A percentile compares a stretch with the other conserved stretches of the same genome.
Evolutionary conservation across 345 rosid genomes (phyloP).

Genomic region (Ceriops tagal): DNA sequence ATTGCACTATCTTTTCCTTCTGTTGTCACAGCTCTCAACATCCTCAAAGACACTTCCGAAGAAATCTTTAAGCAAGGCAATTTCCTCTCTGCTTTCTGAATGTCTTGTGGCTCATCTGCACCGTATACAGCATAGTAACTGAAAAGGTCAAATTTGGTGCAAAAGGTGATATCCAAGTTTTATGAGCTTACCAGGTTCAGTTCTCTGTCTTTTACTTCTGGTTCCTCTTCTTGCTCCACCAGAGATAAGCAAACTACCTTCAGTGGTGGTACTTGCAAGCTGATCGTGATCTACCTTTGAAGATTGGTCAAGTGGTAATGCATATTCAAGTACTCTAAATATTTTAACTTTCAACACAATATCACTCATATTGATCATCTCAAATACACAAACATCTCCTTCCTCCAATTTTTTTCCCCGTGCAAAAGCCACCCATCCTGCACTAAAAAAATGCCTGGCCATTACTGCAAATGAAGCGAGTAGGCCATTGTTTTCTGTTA

Average conservation of each 20-base stretch:
- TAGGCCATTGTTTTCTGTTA: constrained; percentile 47
- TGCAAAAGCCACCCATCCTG: constrained; percentile 56
- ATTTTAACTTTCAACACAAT: constrained; percentile 47
- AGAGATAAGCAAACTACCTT: constrained; percentile 12
- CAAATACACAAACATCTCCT: constrained; percentile 62
- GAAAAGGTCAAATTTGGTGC: constrained; percentile 3
- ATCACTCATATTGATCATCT: constrained; percentile 37
- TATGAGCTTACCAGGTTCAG: constrained; percentile 58
- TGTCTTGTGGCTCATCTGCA: constrained; percentile 7
- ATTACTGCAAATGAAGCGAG: constrained; percentile 30
- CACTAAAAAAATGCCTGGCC: constrained; percentile 36
- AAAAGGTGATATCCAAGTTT: constrained; percentile 5
- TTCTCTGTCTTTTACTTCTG: constrained; percentile 59
- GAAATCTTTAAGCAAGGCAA: not conserved
- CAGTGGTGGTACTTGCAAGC: constrained; percentile 4
- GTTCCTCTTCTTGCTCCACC: constrained; percentile 42
- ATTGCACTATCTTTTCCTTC: constrained; percentile 30
- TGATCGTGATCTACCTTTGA: not conserved
- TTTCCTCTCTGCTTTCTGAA: constrained; percentile 7
- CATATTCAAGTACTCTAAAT: constrained; percentile 41
- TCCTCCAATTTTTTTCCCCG: constrained; percentile 49
- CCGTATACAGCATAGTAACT: not conserved
- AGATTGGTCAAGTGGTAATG: not conserved
- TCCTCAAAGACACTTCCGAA: constrained; percentile 15
- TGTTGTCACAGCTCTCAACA: constrained; percentile 24